Percentiles rank a stretch among this genome's conserved stretches.
Evolutionary conservation across 129 eudicot genomes (phyloP).

Genomic region (Helianthus annuus): DNA sequence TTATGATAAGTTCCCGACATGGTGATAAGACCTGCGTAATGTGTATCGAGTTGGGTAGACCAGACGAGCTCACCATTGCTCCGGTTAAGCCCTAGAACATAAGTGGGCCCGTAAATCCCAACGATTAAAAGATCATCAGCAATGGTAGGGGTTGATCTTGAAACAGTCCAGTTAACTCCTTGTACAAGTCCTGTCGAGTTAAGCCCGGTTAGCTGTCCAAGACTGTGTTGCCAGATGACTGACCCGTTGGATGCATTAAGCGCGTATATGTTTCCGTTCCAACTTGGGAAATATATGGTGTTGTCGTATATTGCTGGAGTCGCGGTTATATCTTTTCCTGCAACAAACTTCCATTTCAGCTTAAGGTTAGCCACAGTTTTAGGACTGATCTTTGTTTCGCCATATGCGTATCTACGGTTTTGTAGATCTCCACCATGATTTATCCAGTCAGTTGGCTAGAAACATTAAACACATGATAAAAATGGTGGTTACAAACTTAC

Average conservation of each 20-base stretch:
- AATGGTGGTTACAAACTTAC: too few species aligned
- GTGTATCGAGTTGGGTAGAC: slow-evolving; percentile 49
- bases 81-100: slow-evolving; percentile 45
- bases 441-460: slow-evolving; percentile 37
- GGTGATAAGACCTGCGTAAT: slow-evolving; percentile 44
- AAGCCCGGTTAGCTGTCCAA: slow-evolving; percentile 48
- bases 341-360: slow-evolving; percentile 51
- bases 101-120: slow-evolving; percentile 64
- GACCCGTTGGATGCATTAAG: slow-evolving; percentile 50
- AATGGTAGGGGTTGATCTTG: slow-evolving; percentile 58
- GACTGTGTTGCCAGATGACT: slow-evolving; percentile 51
- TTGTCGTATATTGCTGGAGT: slow-evolving; percentile 58
- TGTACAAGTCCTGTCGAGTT: slow-evolving; percentile 10
- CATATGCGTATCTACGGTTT: slow-evolving; percentile 46
- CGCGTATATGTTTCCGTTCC: slow-evolving; percentile 71
- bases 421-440: slow-evolving; percentile 58
- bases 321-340: slow-evolving; percentile 56
- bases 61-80: slow-evolving; percentile 49
- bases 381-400: slow-evolving; percentile 52
- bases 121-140: slow-evolving; percentile 48
- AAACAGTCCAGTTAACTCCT: slow-evolving; percentile 31
- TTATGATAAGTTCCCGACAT: slow-evolving; percentile 58
- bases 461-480: neutral
- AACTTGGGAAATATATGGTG: slow-evolving; percentile 52
- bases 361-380: slow-evolving; percentile 34